phyloP scores from a whole-genome alignment of 805 yeast genomes.

The Cyberlindnera euphorbiiphila region DNA sequence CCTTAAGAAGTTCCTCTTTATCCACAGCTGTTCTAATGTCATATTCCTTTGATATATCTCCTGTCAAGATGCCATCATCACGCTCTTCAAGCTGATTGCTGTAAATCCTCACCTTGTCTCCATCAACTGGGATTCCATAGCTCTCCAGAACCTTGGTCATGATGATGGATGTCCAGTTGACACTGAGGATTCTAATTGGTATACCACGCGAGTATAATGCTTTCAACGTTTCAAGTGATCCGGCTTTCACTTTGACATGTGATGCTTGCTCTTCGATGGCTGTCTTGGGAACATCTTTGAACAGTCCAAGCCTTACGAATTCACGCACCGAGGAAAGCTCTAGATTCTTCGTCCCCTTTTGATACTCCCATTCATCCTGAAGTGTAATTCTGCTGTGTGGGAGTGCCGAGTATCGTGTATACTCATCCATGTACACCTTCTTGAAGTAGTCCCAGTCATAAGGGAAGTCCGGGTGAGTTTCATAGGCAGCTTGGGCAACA shows the following conservation, averaged over 20 bases:
- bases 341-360: slow-evolving; percentile 39
- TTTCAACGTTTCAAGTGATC: slow-evolving; percentile 28
- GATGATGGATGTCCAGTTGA: slow-evolving; percentile 56
- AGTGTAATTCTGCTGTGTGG: slow-evolving; percentile 33
- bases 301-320: slow-evolving; percentile 35
- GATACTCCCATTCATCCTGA: slow-evolving; percentile 42
- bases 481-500: slow-evolving; percentile 47
- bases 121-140: slow-evolving; percentile 22
- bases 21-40: slow-evolving; percentile 52
- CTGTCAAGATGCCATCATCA: slow-evolving; percentile 14
- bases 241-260: slow-evolving; percentile 35
- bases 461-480: slow-evolving; percentile 32
- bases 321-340: slow-evolving; percentile 48
- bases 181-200: slow-evolving; percentile 48
- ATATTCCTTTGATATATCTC: not conserved
- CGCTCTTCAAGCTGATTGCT: slow-evolving; percentile 52
- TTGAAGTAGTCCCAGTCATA: slow-evolving; percentile 43
- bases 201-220: slow-evolving; percentile 16
- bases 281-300: slow-evolving; percentile 37
- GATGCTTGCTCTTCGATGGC: slow-evolving; percentile 31
- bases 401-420: slow-evolving; percentile 28
- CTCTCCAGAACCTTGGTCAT: slow-evolving; percentile 34
- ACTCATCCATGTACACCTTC: slow-evolving; percentile 38
- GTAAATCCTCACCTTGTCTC: slow-evolving; percentile 30
- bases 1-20: slow-evolving; percentile 33